Base-by-base conservation (phyloP, 2,329 filamentous ascomycete species). In the Claviceps arundinis region DNA sequence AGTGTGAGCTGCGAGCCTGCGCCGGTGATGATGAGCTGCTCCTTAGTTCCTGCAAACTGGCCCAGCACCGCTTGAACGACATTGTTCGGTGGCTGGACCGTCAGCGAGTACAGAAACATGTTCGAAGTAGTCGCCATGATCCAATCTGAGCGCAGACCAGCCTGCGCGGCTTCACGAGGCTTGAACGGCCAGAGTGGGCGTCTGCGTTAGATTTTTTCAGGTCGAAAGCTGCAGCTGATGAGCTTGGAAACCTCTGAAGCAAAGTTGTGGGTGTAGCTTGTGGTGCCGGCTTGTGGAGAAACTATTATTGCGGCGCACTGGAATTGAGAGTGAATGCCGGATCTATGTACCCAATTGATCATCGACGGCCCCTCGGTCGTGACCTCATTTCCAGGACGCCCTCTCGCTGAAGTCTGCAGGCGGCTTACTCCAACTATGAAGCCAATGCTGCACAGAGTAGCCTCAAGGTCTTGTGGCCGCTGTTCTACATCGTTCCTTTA, bases 21-120 rank as follows among this genome's bases (percentile, higher is more conserved):
- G 48, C 87, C 91, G 30, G 90, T 91, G 67, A 96, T 81, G 65
- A 99, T 95, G 71, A 96, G 90, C 75, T 98, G 93, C 71, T 96
- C 91, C 73, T 91, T 95, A 58, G 89, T 95, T 59, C 91, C 90
- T 55, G 89, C 84, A 70, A 97, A 97, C 72, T 97, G 91, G 61
- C 93, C 94, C 55, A 95, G 78, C 58, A 96, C 85, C 57, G 93
- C 90, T 71, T 95, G 86, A 49, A 85, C 89, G 63, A 95, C 82
- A 55, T 89, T 86, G 59, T 89, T 90, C 37, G 93, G 88, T 61
- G 88, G 85, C 71, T 96, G 89, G 64, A 99, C 84, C 60, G 93
- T 97, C 73, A 98, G 78, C 64, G 89, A 93, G 74, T 98, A 98
- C 73, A 98, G 84, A 69, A 96, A 96, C 89, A 96, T 95, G 68